phyloP scores from a whole-genome alignment of 208 protist genomes.

The Leishmania martiniquensis region DNA sequence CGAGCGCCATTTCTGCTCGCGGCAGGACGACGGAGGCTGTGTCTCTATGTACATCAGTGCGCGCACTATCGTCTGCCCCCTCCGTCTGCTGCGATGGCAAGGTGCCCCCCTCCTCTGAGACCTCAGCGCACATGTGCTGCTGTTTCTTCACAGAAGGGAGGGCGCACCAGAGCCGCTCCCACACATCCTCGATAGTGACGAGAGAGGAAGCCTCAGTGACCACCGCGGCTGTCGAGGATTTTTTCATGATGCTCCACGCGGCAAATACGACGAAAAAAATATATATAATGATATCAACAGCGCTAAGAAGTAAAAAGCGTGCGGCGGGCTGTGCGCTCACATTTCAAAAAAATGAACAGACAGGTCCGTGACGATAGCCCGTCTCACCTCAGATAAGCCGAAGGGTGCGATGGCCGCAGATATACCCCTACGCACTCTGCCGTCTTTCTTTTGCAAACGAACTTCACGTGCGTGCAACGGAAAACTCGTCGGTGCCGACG shows the following conservation, averaged over 20 bases:
- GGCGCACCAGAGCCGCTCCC: conserved; percentile 66
- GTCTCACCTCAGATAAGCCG: too few species aligned
- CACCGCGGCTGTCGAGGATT: not conserved
- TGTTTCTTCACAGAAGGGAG: conserved; percentile 51
- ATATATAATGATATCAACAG: not conserved
- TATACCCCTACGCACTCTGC: too few species aligned
- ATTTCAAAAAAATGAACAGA: too few species aligned
- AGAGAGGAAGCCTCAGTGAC: not conserved
- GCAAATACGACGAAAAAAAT: not conserved
- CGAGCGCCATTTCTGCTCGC: conserved; percentile 49
- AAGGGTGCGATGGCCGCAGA: too few species aligned
- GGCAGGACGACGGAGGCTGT: conserved; percentile 34
- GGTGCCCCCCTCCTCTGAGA: not conserved
- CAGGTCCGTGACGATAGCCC: too few species aligned
- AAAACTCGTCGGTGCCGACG: too few species aligned
- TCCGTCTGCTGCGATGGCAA: not conserved
- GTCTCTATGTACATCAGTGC: conserved; percentile 28
- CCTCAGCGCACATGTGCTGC: not conserved
- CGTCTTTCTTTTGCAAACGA: too few species aligned
- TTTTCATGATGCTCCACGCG: not conserved
- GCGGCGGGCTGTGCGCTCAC: too few species aligned
- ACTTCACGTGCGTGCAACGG: too few species aligned
- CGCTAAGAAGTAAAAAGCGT: too few species aligned
- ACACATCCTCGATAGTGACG: conserved; percentile 47
- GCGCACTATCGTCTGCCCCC: too few species aligned